These are phyloP conservation scores for Dendrostoma leiphaemia DNA, from an alignment of 2,329 filamentous ascomycete species.

Conservation along the genomic window DNA sequence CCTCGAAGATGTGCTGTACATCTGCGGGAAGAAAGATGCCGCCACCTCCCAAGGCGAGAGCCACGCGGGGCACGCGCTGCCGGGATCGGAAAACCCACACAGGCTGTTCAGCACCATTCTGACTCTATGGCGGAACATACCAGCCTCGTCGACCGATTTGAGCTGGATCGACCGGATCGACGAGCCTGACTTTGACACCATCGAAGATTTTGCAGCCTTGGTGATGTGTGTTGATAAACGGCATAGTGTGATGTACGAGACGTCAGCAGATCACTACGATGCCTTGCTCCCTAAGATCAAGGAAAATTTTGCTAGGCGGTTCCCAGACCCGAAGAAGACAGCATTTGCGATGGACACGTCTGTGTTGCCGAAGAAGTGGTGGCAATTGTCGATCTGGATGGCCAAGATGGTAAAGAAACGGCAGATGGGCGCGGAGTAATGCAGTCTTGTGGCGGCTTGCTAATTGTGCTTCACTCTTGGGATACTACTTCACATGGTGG, in stretches of 20 bases:
- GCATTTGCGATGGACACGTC: slow-evolving; percentile 2
- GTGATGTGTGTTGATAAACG: slow-evolving; percentile 14
- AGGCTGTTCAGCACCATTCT: slow-evolving; percentile 12
- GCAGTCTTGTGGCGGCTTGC: not conserved
- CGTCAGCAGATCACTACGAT: slow-evolving; percentile 13
- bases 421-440: not conserved
- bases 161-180: slow-evolving; percentile 14
- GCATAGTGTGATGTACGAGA: slow-evolving; percentile 9
- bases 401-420: slow-evolving; percentile 13
- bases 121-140: slow-evolving; percentile 5
- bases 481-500: no score
- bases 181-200: slow-evolving; percentile 11
- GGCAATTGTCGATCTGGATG: slow-evolving; percentile 16
- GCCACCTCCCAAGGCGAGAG: not conserved
- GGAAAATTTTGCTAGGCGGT: slow-evolving; percentile 10
- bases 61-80: not conserved
- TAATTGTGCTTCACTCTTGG: no score
- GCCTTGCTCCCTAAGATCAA: slow-evolving; percentile 14
- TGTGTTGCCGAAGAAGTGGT: slow-evolving; percentile 4
- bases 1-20: slow-evolving; percentile 14
- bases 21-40: slow-evolving; percentile 1
- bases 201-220: slow-evolving; percentile 16
- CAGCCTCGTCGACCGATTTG: slow-evolving; percentile 3
- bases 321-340: slow-evolving; percentile 14
- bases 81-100: slow-evolving; percentile 2